Evolutionary conservation across 495 filamentous ascomycete species (phyloP).

Genomic region (Amphirosellinia nigrospora): DNA sequence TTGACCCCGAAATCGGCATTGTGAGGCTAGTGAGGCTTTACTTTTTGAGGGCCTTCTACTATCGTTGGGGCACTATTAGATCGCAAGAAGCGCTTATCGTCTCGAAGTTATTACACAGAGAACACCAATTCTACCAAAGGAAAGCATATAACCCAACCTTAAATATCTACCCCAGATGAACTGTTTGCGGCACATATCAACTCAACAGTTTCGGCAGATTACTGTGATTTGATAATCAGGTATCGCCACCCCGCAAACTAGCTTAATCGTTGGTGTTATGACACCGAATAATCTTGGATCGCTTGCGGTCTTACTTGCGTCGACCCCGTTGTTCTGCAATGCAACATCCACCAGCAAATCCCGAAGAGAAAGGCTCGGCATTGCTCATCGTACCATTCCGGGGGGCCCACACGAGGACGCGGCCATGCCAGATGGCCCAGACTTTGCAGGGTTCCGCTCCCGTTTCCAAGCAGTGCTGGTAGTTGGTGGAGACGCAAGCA

Average conservation of each 20-base stretch:
- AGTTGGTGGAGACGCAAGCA: background rate
- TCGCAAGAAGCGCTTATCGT: background rate
- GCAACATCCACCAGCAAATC: conserved; percentile 28
- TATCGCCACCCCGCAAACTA: conserved; percentile 1
- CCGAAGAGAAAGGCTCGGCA: conserved; percentile 24
- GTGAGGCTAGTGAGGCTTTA: conserved; percentile 14
- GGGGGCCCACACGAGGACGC: conserved; percentile 17
- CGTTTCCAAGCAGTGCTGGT: background rate
- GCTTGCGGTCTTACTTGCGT: conserved; percentile 22
- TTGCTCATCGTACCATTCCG: conserved; percentile 22
- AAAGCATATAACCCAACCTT: conserved; percentile 3
- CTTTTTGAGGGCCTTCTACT: background rate
- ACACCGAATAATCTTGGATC: conserved; percentile 20
- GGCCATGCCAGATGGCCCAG: conserved; percentile 5
- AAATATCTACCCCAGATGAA: conserved; percentile 9
- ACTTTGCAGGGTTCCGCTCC: conserved; percentile 19
- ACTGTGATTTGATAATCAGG: conserved; percentile 12
- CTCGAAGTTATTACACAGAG: background rate
- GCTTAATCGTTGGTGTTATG: conserved; percentile 8
- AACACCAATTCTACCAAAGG: background rate
- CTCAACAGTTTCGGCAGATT: conserved; percentile 4
- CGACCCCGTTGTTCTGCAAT: conserved; percentile 26
- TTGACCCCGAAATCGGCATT: conserved; percentile 41
- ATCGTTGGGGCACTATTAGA: background rate
- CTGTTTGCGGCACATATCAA: conserved; percentile 11